Percentiles rank a stretch among this genome's conserved stretches.
Conservation (phyloP, 306 rosid species). For the Vigna hirtella region DNA sequence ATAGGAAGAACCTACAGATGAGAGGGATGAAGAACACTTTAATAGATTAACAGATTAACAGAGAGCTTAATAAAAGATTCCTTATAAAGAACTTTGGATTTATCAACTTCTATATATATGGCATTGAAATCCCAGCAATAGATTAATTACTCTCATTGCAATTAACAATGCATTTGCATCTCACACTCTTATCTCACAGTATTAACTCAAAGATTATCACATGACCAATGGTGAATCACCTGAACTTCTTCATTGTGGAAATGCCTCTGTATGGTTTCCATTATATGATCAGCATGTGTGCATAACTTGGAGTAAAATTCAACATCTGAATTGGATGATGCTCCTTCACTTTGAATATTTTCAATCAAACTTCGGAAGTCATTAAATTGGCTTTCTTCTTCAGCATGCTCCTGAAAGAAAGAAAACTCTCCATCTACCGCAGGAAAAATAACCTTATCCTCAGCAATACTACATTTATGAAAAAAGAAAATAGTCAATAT, state of each 20-base stretch:
- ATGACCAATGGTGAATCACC: slow-evolving; percentile 59
- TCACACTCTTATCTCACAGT: slow-evolving; percentile 25
- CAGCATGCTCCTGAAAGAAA: slow-evolving; percentile 93
- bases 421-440: slow-evolving; percentile 94
- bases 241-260: slow-evolving; percentile 91
- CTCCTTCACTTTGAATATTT: slow-evolving; percentile 90
- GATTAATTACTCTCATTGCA: slow-evolving; percentile 26
- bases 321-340: slow-evolving; percentile 77
- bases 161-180: slow-evolving; percentile 28
- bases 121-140: slow-evolving; percentile 31
- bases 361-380: slow-evolving; percentile 92
- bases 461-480: slow-evolving; percentile 85
- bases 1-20: slow-evolving; percentile 91
- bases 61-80: slow-evolving; percentile 33
- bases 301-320: slow-evolving; percentile 90
- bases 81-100: slow-evolving; percentile 34
- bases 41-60: slow-evolving; percentile 34
- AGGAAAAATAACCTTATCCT: slow-evolving; percentile 98
- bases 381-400: slow-evolving; percentile 96
- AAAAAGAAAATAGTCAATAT: slow-evolving; percentile 32
- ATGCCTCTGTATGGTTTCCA: slow-evolving; percentile 92
- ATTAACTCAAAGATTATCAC: slow-evolving; percentile 39
- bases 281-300: slow-evolving; percentile 93
- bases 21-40: slow-evolving; percentile 40
- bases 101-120: slow-evolving; percentile 45